Evolutionary conservation across 345 rosid genomes (phyloP), one percentile per base, ranked within the genome.

Genomic region (Jatropha curcas): DNA sequence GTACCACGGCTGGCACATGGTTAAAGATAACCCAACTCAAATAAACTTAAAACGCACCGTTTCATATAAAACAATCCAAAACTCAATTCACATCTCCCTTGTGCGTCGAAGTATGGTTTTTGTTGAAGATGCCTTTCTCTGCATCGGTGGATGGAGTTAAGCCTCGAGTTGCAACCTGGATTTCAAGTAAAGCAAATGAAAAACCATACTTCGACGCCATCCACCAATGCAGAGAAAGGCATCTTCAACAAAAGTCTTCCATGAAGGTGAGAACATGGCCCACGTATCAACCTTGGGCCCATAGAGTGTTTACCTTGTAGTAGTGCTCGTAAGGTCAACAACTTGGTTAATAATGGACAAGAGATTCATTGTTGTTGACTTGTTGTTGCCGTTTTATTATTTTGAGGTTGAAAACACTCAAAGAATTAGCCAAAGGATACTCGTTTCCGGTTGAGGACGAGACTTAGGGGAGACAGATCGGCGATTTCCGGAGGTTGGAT

Each of bases 161-260:
- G 79, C 74, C 60, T 84, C 84, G 2, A 85, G 70, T 51, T 85
- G 88, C 35, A 79, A 30, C n/a, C 87, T 84, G 4, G 85, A 82
- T 51, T 81, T 79, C 8, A 86, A 85, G 80, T 84, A 82, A 61
- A 88, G 80, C 69, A 88, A 71, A 74, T 85, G 88, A 65, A 85
- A 82, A 31, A 88, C 85, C 82, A 67, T 77, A 76, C 72, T 72
- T 11, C 88, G 89, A 24, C 85, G 72, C 91, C 91, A 88, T n/a
- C 84, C 88, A 0, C 84, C 87, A 7, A 83, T 80, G 88, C 90
- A 87, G 2, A 83, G 82, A 59, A 85, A 83, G 5, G 86, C 84
- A 4, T 76, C 79, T 80, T 88, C 88, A 0, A 88, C 74, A 2
- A 64, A 53, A 72, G 82, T 88, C 35, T 50, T 73, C 91, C 91